Conservation (phyloP, 352 stramenopile genomes). For the Phytophthora ohioensis region DNA sequence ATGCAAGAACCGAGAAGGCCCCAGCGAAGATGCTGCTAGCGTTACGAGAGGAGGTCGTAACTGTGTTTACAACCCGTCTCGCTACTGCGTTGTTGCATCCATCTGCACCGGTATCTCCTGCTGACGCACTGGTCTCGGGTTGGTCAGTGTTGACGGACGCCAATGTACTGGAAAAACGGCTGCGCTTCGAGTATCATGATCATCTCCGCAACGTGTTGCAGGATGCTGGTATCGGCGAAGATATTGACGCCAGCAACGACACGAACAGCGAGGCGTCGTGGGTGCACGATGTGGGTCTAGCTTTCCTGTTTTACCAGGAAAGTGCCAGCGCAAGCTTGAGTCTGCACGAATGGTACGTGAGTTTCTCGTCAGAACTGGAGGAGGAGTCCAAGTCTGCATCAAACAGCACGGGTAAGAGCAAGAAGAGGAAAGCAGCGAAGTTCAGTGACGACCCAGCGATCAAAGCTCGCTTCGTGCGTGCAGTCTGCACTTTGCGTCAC, state of each 20-base stretch:
- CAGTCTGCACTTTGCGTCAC: slow-evolving; percentile 71
- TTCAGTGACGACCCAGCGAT: slow-evolving; percentile 37
- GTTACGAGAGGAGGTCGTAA: slow-evolving; percentile 60
- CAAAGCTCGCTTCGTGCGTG: slow-evolving; percentile 75
- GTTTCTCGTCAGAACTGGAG: slow-evolving; percentile 58
- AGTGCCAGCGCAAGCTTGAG: slow-evolving; percentile 66
- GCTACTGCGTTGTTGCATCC: slow-evolving; percentile 54
- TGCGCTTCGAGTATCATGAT: slow-evolving; percentile 68
- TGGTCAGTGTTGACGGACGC: slow-evolving; percentile 47
- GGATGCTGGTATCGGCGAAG: slow-evolving; percentile 42
- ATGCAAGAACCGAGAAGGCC: slow-evolving; percentile 40
- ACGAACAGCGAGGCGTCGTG: slow-evolving; percentile 39
- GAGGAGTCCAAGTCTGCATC: slow-evolving; percentile 19
- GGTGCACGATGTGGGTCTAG: slow-evolving; percentile 67
- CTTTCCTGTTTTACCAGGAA: slow-evolving; percentile 80
- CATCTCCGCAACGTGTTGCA: slow-evolving; percentile 58
- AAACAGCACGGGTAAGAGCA: slow-evolving; percentile 2
- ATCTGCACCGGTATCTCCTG: slow-evolving; percentile 7
- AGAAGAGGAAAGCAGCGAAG: slow-evolving; percentile 32
- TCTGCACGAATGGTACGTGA: slow-evolving; percentile 73
- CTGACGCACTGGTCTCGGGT: slow-evolving; percentile 24
- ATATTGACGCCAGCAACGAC: slow-evolving; percentile 18
- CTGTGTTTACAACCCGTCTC: slow-evolving; percentile 49
- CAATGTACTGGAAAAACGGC: slow-evolving; percentile 39
- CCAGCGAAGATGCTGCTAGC: slow-evolving; percentile 47